Percentiles rank a stretch among this genome's conserved stretches.
Evolutionary conservation across 371 early-diverging fungal genomes (phyloP).

Genomic region (Mucor saturninus): DNA sequence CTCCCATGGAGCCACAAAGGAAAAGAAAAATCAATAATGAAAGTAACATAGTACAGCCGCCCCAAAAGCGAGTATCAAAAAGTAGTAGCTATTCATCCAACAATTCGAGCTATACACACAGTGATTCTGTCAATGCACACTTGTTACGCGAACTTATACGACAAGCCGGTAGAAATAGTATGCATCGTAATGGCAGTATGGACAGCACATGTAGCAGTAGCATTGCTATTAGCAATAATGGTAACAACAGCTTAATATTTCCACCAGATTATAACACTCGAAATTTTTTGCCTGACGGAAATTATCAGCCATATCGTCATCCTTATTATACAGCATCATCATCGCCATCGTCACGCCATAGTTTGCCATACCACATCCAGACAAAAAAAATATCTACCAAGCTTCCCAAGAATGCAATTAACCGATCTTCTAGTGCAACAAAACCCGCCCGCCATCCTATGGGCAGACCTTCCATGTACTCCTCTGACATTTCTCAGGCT

Average conservation of each 20-base stretch:
- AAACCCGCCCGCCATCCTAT: not conserved
- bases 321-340: conserved; percentile 1
- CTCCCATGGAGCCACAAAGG: not conserved
- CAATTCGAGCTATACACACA: conserved; percentile 7
- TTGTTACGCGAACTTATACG: conserved; percentile 17
- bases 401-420: not conserved
- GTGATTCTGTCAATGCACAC: conserved; percentile 23
- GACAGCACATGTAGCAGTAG: not conserved
- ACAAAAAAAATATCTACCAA: not conserved
- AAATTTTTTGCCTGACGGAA: conserved; percentile 6
- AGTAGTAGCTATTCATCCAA: not conserved
- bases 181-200: not conserved
- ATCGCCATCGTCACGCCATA: not conserved
- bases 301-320: conserved; percentile 11
- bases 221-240: not conserved
- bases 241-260: not conserved
- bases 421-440: not conserved
- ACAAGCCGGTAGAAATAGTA: conserved; percentile 15
- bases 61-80: not conserved
- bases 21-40: not conserved
- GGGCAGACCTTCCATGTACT: conserved; percentile 22
- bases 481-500: conserved; percentile 20
- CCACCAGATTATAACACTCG: not conserved
- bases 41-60: not conserved
- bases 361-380: not conserved